Evolutionary conservation across 139 green algal species (phyloP), one percentile per base, ranked within the genome.

Genomic region (Volvox reticuliferus): DNA sequence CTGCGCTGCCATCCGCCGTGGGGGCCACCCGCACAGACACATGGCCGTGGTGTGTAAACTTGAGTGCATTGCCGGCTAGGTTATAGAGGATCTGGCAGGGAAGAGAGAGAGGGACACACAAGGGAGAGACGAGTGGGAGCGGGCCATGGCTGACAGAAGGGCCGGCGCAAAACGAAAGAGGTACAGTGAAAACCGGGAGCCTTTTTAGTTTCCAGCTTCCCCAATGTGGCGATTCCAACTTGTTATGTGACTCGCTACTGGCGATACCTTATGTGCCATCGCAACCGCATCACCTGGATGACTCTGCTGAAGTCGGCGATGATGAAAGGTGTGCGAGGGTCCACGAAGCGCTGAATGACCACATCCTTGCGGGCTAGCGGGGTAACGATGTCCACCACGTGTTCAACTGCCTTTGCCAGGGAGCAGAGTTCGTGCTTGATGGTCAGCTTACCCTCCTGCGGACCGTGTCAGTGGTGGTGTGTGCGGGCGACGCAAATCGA

Each of bases 351-450:
- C 73, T 93, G 79, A 0, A 97, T 77, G n/a, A 33, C 35, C 61
- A 97, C 94, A 22, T 93, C 91, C 84, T 93, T 93, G 89, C 94
- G 95, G 71, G 90, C 92, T 78, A 96, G 86, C 33, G 93, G 92
- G 35, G 82, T 71, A 44, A 93, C 91, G 24, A 94, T 91, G 67
- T 96, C 94, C 24, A 95, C 50, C 81, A 96, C 94, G 73, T 94
- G 82, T 30, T 94, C 88, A 62, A 96, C 86, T 0, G 93, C 87
- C 80, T 93, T 92, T 30, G 61, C 30, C 79, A 95, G 86, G 37
- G 88, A 88, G 22, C 93, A 93, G 82, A 90, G 77, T 86, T 94
- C 91, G 35, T 90, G 93, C 86, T 94, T 93, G 88, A 96, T 93
- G 33, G 81, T 90, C 50, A 96, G 93, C 86, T 94, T 94, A 87